Evolutionary conservation across 2,329 filamentous ascomycete species (phyloP).

Genomic region (Pyricularia sp.): DNA sequence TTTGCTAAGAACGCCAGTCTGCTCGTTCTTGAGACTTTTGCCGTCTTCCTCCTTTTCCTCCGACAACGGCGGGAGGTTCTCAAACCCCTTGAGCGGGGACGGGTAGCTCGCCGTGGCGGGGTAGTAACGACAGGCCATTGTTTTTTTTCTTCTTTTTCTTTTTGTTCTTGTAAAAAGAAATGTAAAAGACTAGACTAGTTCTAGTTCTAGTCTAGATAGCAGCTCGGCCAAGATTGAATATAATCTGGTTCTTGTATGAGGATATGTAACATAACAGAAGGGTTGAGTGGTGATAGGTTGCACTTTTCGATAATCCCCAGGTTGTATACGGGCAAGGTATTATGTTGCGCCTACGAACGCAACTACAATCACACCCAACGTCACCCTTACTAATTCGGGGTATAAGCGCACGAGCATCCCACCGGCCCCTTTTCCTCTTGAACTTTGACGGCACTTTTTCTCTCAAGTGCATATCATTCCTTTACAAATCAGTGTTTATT

Average conservation of each 20-base stretch:
- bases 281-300: not conserved
- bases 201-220: no score
- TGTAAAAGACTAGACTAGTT: not conserved
- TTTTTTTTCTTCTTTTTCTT: not conserved
- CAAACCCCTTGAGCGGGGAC: constrained; percentile 49
- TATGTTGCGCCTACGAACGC: not conserved
- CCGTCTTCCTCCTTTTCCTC: constrained; percentile 59
- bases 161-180: not conserved
- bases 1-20: constrained; percentile 48
- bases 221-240: not conserved
- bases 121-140: constrained; percentile 8
- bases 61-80: constrained; percentile 44
- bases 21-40: constrained; percentile 65
- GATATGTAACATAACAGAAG: not conserved
- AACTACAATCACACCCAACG: not conserved
- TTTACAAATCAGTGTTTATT: not conserved
- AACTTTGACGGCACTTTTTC: no score
- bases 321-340: not conserved
- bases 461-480: no score
- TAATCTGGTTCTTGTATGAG: not conserved
- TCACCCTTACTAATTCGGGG: not conserved
- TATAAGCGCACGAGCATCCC: not conserved
- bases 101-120: constrained; percentile 28
- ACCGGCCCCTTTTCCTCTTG: not conserved
- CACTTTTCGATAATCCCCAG: not conserved